phyloP scores from a whole-genome alignment of 805 yeast species.

The Jamesozyma hellenica region DNA sequence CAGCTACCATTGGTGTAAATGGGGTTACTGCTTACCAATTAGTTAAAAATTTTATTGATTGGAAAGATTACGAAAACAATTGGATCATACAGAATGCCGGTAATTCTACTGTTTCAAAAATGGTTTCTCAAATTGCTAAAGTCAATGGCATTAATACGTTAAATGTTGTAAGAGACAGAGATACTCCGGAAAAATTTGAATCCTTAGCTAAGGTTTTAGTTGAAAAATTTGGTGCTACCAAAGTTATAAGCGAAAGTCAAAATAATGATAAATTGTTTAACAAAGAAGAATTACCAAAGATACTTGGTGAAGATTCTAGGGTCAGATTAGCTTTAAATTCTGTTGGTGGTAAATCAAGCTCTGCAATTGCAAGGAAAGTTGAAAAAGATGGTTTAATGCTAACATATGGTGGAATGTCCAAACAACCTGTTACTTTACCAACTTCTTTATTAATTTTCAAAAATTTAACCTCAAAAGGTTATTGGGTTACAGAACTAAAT shows the following conservation, averaged over 20 bases:
- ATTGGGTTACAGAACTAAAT: conserved; percentile 77
- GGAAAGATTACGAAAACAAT: conserved; percentile 35
- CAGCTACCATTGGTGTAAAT: conserved; percentile 86
- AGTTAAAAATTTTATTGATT: conserved; percentile 52
- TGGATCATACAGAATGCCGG: conserved; percentile 97
- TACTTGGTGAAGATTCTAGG: conserved; percentile 35
- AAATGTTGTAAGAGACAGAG: conserved; percentile 80
- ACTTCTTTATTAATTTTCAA: conserved; percentile 85
- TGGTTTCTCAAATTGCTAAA: conserved; percentile 80
- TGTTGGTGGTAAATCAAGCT: conserved; percentile 82
- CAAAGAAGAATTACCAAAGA: conserved; percentile 38
- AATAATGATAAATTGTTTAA: conserved; percentile 60
- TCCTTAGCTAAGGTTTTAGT: conserved; percentile 44
- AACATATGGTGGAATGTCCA: conserved; percentile 97
- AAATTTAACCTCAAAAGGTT: conserved; percentile 75
- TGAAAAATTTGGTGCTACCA: conserved; percentile 63
- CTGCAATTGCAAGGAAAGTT: conserved; percentile 76
- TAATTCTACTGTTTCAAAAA: conserved; percentile 87
- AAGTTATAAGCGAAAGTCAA: conserved; percentile 81
- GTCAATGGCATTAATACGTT: conserved; percentile 72
- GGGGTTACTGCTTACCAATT: conserved; percentile 88
- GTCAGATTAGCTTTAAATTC: conserved; percentile 80
- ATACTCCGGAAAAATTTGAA: conserved; percentile 44
- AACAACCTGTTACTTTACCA: conserved; percentile 87
- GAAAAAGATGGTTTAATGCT: conserved; percentile 64